phyloP scores from a whole-genome alignment of 768 basidiomycete species.

The Rhizopogon sp. region DNA sequence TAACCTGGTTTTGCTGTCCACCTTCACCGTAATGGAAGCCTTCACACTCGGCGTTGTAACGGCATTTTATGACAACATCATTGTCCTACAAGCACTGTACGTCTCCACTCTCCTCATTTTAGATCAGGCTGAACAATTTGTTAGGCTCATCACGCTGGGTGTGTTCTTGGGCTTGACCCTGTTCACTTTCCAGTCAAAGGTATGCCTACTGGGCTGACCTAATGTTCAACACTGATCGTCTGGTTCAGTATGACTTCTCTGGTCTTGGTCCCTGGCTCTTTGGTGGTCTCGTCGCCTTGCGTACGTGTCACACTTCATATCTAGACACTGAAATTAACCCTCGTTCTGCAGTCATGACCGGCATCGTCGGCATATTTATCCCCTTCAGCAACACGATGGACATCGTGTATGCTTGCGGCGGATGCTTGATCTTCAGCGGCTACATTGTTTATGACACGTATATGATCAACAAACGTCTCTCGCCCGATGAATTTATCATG shows the following conservation, averaged over 20 bases:
- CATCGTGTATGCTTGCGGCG: constrained; percentile 72
- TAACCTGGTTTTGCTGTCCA: constrained; percentile 79
- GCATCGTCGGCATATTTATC: constrained; percentile 78
- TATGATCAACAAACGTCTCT: constrained; percentile 80
- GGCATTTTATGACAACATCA: constrained; percentile 63
- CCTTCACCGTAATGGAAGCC: constrained; percentile 90
- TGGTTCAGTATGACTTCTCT: constrained; percentile 81
- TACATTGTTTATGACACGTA: constrained; percentile 92
- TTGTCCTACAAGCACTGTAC: constrained; percentile 86
- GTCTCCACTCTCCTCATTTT: constrained; percentile 18
- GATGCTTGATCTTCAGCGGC: constrained; percentile 81
- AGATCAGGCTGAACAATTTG: constrained; percentile 6
- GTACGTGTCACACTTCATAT: constrained; percentile 34
- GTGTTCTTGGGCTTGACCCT: constrained; percentile 92
- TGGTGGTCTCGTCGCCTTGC: constrained; percentile 72
- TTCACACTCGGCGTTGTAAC: constrained; percentile 84
- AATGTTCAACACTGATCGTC: not conserved
- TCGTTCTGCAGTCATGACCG: constrained; percentile 58
- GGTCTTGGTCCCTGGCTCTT: constrained; percentile 91
- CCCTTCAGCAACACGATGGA: constrained; percentile 83
- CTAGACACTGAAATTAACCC: constrained; percentile 1
- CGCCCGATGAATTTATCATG: constrained; percentile 92
- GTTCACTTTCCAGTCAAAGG: constrained; percentile 94
- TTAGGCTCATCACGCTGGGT: constrained; percentile 80
- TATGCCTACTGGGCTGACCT: constrained; percentile 22